phyloP scores from a whole-genome alignment of 2,329 filamentous ascomycete species.

The Venturia effusa region DNA sequence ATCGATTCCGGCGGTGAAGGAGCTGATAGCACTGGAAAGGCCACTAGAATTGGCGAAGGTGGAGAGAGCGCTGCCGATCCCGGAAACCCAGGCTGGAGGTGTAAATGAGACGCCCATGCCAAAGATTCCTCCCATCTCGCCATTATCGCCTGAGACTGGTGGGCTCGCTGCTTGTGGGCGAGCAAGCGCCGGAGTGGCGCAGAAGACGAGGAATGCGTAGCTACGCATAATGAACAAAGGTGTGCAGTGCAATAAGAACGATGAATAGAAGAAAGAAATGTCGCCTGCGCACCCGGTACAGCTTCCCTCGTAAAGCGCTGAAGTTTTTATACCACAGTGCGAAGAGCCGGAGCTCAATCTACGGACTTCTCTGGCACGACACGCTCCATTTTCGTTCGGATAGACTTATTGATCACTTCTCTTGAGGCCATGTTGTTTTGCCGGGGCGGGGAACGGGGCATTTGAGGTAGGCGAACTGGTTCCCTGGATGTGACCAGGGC shows the following conservation, averaged over 20 bases:
- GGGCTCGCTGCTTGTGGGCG: not conserved
- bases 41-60: not conserved
- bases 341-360: not conserved
- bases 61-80: not conserved
- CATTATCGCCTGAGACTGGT: not conserved
- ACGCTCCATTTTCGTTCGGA: too few species aligned
- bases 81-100: not conserved
- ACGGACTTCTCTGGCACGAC: not conserved
- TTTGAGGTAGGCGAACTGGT: not conserved
- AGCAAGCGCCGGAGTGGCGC: not conserved
- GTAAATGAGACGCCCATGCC: not conserved
- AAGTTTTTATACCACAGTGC: not conserved
- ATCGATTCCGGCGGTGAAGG: not conserved
- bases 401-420: not conserved
- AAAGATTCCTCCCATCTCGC: constrained; percentile 8
- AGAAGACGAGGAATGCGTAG: not conserved
- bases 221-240: not conserved
- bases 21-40: not conserved
- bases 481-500: not conserved
- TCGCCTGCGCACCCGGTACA: not conserved
- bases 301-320: too few species aligned
- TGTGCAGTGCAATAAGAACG: not conserved
- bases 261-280: too few species aligned
- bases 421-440: not conserved
- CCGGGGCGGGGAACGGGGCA: not conserved